A percentile compares a stretch with the other conserved stretches of the same genome.
Evolutionary conservation across 176 grass and related monocot genomes (phyloP).

Genomic region (Lolium multiflorum): DNA sequence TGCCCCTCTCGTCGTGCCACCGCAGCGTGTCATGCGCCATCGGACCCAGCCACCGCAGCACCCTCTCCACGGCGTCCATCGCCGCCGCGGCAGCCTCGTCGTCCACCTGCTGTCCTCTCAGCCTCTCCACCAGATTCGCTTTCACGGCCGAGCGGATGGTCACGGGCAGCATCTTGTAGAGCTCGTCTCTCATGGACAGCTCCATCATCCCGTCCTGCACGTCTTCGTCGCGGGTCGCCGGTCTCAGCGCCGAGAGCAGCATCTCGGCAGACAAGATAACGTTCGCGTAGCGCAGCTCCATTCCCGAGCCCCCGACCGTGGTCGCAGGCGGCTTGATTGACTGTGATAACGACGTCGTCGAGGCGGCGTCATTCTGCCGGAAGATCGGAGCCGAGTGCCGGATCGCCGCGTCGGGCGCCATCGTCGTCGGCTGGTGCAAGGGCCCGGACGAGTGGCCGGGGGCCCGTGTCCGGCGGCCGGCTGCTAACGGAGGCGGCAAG

Average conservation of each 20-base stretch:
- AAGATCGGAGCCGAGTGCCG: constrained; percentile 80
- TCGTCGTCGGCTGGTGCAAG: constrained; percentile 31
- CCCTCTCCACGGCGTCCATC: constrained; percentile 44
- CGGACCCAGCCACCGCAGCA: constrained; percentile 71
- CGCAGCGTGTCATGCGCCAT: constrained; percentile 75
- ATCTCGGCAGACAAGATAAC: constrained; percentile 59
- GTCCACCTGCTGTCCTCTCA: constrained; percentile 53
- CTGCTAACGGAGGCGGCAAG: constrained; percentile 41
- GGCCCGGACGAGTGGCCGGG: constrained; percentile 57
- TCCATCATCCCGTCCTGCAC: constrained; percentile 44
- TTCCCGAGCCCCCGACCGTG: constrained; percentile 68
- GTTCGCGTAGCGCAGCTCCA: constrained; percentile 74
- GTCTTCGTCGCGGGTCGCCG: constrained; percentile 16
- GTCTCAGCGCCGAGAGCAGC: constrained; percentile 47
- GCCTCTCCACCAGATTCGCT: constrained; percentile 60
- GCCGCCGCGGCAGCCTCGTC: constrained; percentile 47
- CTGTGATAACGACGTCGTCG: constrained; percentile 6
- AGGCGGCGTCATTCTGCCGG: constrained; percentile 25
- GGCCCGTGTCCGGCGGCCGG: neutral
- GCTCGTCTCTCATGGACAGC: constrained; percentile 61
- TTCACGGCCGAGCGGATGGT: constrained; percentile 63
- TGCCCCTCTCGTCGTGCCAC: constrained; percentile 79
- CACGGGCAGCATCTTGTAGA: constrained; percentile 79
- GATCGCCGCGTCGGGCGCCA: constrained; percentile 13
- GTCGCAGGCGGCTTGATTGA: constrained; percentile 44